These are phyloP conservation scores for Amyloporia xantha DNA, from an alignment of 768 basidiomycete species.

Conservation along the genomic window DNA sequence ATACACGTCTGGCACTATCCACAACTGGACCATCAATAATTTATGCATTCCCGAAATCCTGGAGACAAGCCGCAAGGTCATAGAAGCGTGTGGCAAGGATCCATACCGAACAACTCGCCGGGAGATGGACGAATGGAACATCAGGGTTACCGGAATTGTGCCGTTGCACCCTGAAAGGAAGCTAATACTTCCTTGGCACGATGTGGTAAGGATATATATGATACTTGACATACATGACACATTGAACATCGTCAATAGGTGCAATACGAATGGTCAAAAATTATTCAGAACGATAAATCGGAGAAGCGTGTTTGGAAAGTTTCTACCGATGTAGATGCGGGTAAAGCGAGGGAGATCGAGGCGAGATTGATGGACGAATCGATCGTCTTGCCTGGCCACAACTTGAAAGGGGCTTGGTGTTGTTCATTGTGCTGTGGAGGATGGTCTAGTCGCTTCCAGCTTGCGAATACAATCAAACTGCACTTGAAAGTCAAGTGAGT, in stretches of 20 bases:
- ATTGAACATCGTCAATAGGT: too few species aligned
- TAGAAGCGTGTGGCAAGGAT: neutral
- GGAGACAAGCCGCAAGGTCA: neutral
- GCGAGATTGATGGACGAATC: neutral
- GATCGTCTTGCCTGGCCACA: too few species aligned
- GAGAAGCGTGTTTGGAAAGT: neutral
- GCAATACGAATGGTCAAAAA: too few species aligned
- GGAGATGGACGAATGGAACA: neutral
- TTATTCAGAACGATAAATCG: too few species aligned
- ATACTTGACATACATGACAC: too few species aligned
- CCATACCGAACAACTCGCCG: neutral
- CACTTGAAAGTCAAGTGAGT: neutral
- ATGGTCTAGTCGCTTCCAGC: neutral
- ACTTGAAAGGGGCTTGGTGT: too few species aligned
- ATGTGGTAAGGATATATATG: neutral
- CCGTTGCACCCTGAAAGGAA: neutral
- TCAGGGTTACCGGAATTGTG: neutral
- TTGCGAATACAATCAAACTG: neutral
- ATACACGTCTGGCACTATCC: neutral
- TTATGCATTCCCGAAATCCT: neutral
- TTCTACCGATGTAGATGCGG: neutral
- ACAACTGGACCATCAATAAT: neutral
- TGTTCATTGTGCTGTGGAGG: neutral
- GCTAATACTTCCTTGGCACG: neutral
- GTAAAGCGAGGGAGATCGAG: neutral